These are phyloP conservation scores for Colletotrichum eleusines DNA, from an alignment of 2,329 filamentous ascomycete species.

Conservation along the genomic window DNA sequence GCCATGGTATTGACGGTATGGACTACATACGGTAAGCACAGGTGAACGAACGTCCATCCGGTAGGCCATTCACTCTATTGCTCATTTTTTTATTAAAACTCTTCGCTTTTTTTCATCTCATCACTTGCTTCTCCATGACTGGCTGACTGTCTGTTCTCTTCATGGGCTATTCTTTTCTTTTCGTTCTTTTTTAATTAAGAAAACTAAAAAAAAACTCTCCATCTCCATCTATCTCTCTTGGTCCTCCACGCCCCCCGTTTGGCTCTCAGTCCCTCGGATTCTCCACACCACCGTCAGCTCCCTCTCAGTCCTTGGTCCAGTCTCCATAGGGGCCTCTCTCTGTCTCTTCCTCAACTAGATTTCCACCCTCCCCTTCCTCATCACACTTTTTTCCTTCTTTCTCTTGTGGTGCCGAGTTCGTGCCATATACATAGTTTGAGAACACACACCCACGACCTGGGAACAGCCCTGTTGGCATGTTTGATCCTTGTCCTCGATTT, in stretches of 20 bases:
- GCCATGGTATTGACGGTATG: conserved; percentile 6
- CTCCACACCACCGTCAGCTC: conserved; percentile 40
- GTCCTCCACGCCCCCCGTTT: conserved; percentile 9
- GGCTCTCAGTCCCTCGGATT: conserved; percentile 40
- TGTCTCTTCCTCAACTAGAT: conserved; percentile 33
- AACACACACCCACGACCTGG: conserved; percentile 42
- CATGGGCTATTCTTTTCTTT: conserved; percentile 27
- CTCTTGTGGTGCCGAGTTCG: conserved; percentile 27
- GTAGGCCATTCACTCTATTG: conserved; percentile 5
- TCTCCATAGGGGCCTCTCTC: conserved; percentile 28
- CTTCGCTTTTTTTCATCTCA: conserved; percentile 36
- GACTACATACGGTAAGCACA: conserved; percentile 17
- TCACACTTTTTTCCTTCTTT: conserved; percentile 4
- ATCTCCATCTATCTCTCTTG: conserved; percentile 1
- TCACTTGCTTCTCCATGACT: conserved; percentile 23
- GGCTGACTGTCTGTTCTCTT: conserved; percentile 11
- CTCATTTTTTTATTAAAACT: conserved; percentile 11
- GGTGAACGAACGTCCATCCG: conserved; percentile 16
- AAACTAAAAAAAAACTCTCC: too few species aligned
- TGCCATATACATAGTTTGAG: conserved; percentile 39
- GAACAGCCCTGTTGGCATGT: conserved; percentile 45
- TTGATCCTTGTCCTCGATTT: conserved; percentile 49
- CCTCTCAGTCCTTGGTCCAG: conserved; percentile 18
- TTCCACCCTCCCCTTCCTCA: conserved; percentile 9
- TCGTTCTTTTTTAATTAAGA: conserved; percentile 12